phyloP scores from a whole-genome alignment of 176 grass and related monocot species.

The Poa annua region DNA sequence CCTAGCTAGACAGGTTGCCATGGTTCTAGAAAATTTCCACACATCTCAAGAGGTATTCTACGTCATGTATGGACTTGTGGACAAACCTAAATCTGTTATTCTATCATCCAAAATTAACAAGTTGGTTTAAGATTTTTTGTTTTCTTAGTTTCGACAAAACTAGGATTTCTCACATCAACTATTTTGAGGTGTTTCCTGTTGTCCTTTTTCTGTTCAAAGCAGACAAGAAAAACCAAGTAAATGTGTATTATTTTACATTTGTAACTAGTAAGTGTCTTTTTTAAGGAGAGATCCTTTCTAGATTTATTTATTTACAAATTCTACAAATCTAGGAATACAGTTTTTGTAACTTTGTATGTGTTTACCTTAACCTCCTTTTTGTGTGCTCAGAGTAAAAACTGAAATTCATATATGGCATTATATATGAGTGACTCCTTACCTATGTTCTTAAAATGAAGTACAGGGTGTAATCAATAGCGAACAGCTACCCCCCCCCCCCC shows the following conservation, averaged over 20 bases:
- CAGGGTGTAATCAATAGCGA: neutral
- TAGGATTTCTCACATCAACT: conserved; percentile 2
- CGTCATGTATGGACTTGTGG: neutral
- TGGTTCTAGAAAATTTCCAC: conserved; percentile 70
- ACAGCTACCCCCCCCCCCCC: conserved; percentile 35
- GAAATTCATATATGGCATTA: neutral
- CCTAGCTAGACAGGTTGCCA: conserved; percentile 72
- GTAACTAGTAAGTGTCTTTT: neutral
- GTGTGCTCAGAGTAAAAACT: neutral
- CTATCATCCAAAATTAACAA: neutral
- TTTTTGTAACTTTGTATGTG: neutral
- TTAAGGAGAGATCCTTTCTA: conserved; percentile 1
- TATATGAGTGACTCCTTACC: neutral
- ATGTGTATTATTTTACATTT: conserved; percentile 14
- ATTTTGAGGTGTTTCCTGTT: neutral
- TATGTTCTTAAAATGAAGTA: conserved; percentile 15
- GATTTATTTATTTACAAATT: neutral
- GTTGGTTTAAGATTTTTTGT: neutral
- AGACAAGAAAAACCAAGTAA: neutral
- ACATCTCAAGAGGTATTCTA: conserved; percentile 67
- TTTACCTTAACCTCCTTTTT: neutral
- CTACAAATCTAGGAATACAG: neutral
- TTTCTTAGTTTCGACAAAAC: neutral
- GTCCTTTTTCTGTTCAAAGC: neutral
- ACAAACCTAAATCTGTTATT: conserved; percentile 17